A percentile compares a stretch with the other conserved stretches of the same genome.
Conservation (phyloP, 176 grass and related monocot species). For the Hordeum vulgare region MorexV3_pseudomolecules_assembly NC_058521.1:81661348-81661847, state of each 20-base stretch:
- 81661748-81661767: too few species aligned
- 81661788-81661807: too few species aligned
- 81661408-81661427: too few species aligned
- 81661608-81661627: background rate
- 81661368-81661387: too few species aligned
- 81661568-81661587: background rate
- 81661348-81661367: too few species aligned
- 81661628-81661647: background rate
- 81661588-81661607: background rate
- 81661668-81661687: too few species aligned
- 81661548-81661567: background rate
- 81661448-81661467: background rate
- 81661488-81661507: too few species aligned
- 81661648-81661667: too few species aligned
- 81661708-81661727: background rate
- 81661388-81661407: too few species aligned
- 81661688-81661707: background rate
- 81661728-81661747: background rate
- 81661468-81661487: too few species aligned
- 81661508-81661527: background rate
- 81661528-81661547: background rate
- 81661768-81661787: too few species aligned
- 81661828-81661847: background rate
- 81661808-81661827: background rate
- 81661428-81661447: background rate